Conservation (phyloP, 768 basidiomycete genomes). For the Pholiota conissans region DNA sequence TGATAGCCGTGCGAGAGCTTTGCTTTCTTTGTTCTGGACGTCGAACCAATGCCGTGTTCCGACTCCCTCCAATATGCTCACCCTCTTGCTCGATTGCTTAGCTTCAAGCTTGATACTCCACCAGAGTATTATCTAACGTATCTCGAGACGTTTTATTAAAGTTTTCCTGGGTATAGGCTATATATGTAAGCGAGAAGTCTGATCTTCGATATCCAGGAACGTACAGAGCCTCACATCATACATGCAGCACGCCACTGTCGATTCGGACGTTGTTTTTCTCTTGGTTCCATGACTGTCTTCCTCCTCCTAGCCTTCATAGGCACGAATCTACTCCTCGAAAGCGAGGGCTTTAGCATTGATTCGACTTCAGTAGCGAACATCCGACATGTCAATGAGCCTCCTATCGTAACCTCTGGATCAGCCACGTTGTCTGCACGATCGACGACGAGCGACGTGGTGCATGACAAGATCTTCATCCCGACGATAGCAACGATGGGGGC, state of each 20-base stretch:
- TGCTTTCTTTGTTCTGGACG: no score
- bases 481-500: constrained; percentile 12
- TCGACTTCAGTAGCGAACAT: not conserved
- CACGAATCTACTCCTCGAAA: not conserved
- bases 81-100: no score
- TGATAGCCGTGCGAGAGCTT: no score
- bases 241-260: not conserved
- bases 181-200: constrained; percentile 5
- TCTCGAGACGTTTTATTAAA: no score
- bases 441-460: constrained; percentile 7
- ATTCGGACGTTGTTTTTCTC: not conserved
- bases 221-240: constrained; percentile 2
- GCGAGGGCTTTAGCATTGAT: not conserved
- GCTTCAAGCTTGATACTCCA: no score
- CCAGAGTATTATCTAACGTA: no score
- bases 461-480: constrained; percentile 18
- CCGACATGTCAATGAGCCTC: not conserved
- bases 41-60: no score
- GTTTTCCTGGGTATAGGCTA: not conserved
- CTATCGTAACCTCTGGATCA: not conserved
- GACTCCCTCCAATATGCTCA: no score
- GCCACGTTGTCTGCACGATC: constrained; percentile 3
- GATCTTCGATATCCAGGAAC: not conserved
- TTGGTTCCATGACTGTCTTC: not conserved
- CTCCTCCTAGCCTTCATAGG: not conserved